Conservation (phyloP, 1,284 basidiomycete genomes). For the Gymnopus androsaceus region DNA sequence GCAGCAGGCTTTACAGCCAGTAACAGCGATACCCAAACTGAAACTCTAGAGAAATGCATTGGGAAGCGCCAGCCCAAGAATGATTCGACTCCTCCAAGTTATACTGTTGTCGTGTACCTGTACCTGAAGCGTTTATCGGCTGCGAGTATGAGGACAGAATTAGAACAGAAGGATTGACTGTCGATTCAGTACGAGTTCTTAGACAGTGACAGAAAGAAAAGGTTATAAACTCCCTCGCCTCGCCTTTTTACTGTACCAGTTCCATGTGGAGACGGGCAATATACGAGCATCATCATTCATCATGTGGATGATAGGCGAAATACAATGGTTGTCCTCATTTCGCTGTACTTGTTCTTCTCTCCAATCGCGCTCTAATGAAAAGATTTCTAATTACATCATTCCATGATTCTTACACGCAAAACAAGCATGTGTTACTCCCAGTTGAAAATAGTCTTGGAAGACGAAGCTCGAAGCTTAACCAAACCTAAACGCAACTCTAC, state of each 20-base stretch:
- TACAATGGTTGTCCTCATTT: neutral
- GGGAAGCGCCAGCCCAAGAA: neutral
- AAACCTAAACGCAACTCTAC: no score
- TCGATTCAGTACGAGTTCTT: neutral
- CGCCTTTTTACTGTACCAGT: neutral
- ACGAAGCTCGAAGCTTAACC: no score
- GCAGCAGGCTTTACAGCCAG: conserved; percentile 21
- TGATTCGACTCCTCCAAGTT: conserved; percentile 10
- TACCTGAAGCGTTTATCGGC: neutral
- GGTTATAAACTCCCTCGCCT: neutral
- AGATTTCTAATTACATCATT: neutral
- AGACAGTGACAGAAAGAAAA: no score
- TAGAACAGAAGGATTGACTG: neutral
- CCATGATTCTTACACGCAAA: neutral
- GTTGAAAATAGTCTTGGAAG: no score
- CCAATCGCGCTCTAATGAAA: neutral
- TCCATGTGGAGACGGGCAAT: conserved; percentile 1
- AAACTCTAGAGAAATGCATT: conserved; percentile 19
- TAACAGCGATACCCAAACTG: conserved; percentile 18
- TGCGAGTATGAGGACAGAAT: neutral
- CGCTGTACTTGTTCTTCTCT: neutral
- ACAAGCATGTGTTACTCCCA: no score
- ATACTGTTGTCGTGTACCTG: neutral
- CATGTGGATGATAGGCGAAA: neutral
- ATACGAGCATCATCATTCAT: neutral